Base-by-base conservation (phyloP, 2,329 filamentous ascomycete species). In the Periconia sp. region DNA sequence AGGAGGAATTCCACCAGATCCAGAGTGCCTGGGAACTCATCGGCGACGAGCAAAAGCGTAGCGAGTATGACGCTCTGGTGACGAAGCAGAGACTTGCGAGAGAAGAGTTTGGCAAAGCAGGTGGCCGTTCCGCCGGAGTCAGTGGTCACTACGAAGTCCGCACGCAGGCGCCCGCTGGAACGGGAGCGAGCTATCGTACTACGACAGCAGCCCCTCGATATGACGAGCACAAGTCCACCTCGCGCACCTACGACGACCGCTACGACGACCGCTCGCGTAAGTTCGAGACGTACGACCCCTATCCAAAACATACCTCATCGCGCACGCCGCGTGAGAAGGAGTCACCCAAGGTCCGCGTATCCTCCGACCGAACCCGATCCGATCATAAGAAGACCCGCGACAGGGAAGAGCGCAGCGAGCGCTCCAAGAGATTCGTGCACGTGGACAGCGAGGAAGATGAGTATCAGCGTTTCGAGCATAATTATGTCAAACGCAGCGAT, bases 21-120 rank as follows among this genome's bases (percentile, higher is more conserved):
- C 92, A 96, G 69, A 84, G 92, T 59, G 92, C 94, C 36, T 99
- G 96, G 72, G 94, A 97, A 71, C 78, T 94, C 21, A 82, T 99
- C 48, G 88, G 84, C 61, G 86, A 96, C 65, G 87, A 92, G 19
- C 78, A 75, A 5, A 83, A 86, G 65, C 79, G 89, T 46, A 72
- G 76, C 45, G 84, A 85, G 55, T 96, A 96, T 69, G 90, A 97
- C 71, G 84, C 90, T 38, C 81, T 86, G 64, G 77, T 87, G 49
- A 83, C 79, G 59, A 70, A 92, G 50, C 82, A 81, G 36, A 82
- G 86, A 65, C 72, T 89, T 59, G 80, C 80, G 64, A 83, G 72
- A 50, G 77, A 84, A 54, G 70, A 75, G 47, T 69, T 76, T 57
- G 66, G 70, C 54, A 81, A 69, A 41, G 50, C 33, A 44, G 43